These are phyloP conservation scores for Monosporozyma aerobia DNA, from an alignment of 805 yeast genomes.

Conservation along the genomic window DNA sequence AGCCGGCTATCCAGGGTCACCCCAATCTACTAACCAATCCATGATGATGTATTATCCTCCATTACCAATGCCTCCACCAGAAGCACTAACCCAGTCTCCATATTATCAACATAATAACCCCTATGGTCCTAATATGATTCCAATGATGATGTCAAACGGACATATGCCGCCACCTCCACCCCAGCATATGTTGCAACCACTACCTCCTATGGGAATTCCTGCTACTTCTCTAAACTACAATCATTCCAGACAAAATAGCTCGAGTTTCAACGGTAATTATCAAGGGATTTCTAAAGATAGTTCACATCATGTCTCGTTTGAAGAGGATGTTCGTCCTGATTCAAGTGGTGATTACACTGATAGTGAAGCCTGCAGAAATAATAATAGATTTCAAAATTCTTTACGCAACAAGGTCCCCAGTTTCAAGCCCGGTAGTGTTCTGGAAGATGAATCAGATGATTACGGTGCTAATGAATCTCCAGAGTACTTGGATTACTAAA, in stretches of 20 bases:
- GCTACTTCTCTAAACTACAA: background rate
- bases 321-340: background rate
- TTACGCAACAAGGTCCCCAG: background rate
- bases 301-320: background rate
- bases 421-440: background rate
- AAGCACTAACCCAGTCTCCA: background rate
- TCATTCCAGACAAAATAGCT: background rate
- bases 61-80: slow-evolving; percentile 8
- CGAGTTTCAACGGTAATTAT: background rate
- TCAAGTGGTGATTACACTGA: background rate
- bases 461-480: background rate
- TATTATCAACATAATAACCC: background rate
- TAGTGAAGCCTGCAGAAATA: background rate
- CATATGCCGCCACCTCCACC: background rate
- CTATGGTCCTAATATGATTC: background rate
- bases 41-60: slow-evolving; percentile 29
- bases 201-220: background rate
- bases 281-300: background rate
- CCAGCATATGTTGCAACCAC: background rate
- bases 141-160: background rate
- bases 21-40: slow-evolving; percentile 11
- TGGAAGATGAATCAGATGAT: background rate
- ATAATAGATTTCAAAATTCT: background rate
- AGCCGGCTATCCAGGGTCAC: slow-evolving; percentile 17
- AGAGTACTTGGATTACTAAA: background rate